Evolutionary conservation across 148 eudicot species (phyloP).

Genomic region (Silene latifolia): DNA sequence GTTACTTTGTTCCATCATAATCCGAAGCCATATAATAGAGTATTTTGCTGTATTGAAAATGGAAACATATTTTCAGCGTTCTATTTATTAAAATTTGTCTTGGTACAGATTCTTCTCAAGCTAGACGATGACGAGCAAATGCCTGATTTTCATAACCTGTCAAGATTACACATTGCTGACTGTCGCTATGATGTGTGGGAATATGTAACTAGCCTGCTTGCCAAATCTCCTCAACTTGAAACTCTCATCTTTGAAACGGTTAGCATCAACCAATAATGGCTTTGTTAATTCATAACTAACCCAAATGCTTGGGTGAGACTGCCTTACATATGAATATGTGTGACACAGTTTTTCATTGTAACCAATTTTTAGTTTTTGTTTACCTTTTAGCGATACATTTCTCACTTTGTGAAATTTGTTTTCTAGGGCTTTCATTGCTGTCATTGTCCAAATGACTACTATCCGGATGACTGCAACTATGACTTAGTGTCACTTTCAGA

Average conservation of each 20-base stretch:
- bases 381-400: no score
- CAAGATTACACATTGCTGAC: background rate
- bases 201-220: background rate
- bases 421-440: background rate
- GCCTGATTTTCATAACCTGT: background rate
- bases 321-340: background rate
- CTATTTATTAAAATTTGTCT: no score
- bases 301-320: no score
- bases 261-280: background rate
- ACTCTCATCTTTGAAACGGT: background rate
- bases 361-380: no score
- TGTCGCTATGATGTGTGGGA: background rate
- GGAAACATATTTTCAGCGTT: no score
- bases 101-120: background rate
- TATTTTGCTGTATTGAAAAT: no score
- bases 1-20: no score
- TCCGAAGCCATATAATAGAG: no score
- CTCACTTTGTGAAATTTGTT: no score
- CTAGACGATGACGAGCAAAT: background rate
- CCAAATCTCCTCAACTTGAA: background rate
- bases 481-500: background rate
- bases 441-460: no score
- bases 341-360: no score
- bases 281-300: no score
- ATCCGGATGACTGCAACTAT: background rate